Evolutionary conservation across 805 yeast species (phyloP), one percentile per base, ranked within the genome.

Genomic region (Candida krabiensis): DNA sequence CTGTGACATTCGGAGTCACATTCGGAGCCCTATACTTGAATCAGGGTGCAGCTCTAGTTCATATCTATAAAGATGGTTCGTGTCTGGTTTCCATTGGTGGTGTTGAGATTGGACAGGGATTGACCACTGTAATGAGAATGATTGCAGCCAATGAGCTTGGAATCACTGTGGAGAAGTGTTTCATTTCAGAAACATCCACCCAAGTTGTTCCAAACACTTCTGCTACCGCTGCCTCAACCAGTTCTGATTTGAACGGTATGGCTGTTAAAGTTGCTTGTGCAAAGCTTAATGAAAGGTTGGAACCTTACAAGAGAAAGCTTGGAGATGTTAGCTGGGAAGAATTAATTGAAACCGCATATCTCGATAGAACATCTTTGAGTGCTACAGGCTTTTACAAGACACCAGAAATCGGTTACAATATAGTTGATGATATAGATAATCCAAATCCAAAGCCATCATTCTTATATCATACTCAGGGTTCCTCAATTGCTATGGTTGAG

Each of bases 21-120:
- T 71, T 71, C 44, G 76, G 76, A 21, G 75, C 66, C 14, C 46
- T 60, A 17, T 68, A 64, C 38, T 51, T 71, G 40, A 71, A 71
- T 47, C 77, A 71, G 49, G 77, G 70, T 13, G 75, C 73, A 30
- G 77, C 77, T 2, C 52, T 71, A 22, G 63, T 71, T 9, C 71
- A 71, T 40, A 68, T 71, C 19, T 71, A 71, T 42, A 52, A 50
- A 27, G 77, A 71, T 48, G 77, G 77, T 2, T 67, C 74, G n/a
- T 61, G 71, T 9, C 49, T 71, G n/a, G 54, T 71, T 11, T 56
- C 75, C 12, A 74, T 70, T 33, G 77, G 76, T 32, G 77, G 77
- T 37, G 71, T 71, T 9, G 77, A 71, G 39, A 71, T 71, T 61
- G 77, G 77, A n/a, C 77, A 71, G 49, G 77, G 77, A 14, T 49